Evolutionary conservation across 805 yeast genomes (phyloP).

Genomic region (Metschnikowia cerradonensis): DNA sequence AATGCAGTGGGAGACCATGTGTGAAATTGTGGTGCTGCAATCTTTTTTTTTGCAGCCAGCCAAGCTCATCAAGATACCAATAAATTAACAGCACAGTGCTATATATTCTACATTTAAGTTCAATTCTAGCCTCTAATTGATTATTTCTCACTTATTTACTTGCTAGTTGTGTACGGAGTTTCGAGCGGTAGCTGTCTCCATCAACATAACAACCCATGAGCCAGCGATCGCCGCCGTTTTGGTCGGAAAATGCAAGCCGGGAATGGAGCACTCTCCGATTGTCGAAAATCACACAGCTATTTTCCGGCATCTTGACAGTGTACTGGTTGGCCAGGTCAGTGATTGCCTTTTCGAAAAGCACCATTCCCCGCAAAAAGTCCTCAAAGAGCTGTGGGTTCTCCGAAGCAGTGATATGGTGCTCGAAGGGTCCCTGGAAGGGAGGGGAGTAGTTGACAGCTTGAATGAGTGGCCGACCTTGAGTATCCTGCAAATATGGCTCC

Average conservation of each 20-base stretch:
- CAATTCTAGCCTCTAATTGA: too few relatives aligned
- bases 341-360: constrained; percentile 56
- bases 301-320: constrained; percentile 51
- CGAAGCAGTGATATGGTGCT: constrained; percentile 46
- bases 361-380: constrained; percentile 56
- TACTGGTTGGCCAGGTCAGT: constrained; percentile 51
- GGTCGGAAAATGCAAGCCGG: constrained; percentile 40
- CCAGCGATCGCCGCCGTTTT: constrained; percentile 57
- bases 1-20: too few relatives aligned
- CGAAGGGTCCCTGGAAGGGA: constrained; percentile 79
- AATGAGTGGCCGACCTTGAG: constrained; percentile 31
- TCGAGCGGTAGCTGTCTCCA: constrained; percentile 66
- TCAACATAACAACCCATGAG: constrained; percentile 74
- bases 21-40: too few relatives aligned
- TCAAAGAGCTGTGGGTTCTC: constrained; percentile 35
- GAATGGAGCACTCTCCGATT: constrained; percentile 71
- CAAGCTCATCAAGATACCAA: too few relatives aligned
- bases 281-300: constrained; percentile 63
- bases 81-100: too few relatives aligned
- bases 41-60: background rate
- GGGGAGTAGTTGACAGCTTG: constrained; percentile 71
- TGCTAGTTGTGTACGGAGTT: constrained; percentile 22
- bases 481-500: constrained; percentile 24
- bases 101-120: too few relatives aligned
- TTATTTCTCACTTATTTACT: too few relatives aligned